These are phyloP conservation scores for Penicillium verhagenii DNA, from an alignment of 495 filamentous ascomycete genomes.

Conservation along the genomic window DNA sequence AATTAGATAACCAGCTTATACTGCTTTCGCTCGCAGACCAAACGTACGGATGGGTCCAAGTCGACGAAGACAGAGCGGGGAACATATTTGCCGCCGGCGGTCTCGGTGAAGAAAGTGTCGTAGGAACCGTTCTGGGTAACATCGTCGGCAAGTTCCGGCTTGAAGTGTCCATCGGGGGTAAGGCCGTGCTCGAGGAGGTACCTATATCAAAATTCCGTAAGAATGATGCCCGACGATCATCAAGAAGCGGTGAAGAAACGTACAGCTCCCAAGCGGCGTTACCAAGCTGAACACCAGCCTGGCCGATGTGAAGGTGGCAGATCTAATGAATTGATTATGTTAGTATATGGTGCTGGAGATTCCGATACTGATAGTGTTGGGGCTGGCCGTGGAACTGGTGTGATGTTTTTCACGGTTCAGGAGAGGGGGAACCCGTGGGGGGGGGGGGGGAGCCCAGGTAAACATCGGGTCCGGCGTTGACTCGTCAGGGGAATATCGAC, in stretches of 20 bases:
- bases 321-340: conserved; percentile 50
- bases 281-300: conserved; percentile 90
- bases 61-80: conserved; percentile 65
- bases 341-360: conserved; percentile 1
- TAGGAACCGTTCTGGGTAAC: conserved; percentile 65
- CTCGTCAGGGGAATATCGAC: conserved; percentile 1
- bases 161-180: conserved; percentile 67
- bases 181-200: conserved; percentile 92
- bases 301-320: conserved; percentile 87
- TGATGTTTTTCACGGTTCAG: conserved; percentile 7
- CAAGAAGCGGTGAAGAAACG: conserved; percentile 50
- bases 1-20: conserved; percentile 2
- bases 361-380: neutral
- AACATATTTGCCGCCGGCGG: conserved; percentile 82
- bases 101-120: conserved; percentile 92
- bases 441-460: conserved; percentile 7
- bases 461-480: conserved; percentile 2
- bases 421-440: conserved; percentile 18
- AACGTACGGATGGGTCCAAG: conserved; percentile 58
- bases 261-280: conserved; percentile 96
- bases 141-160: conserved; percentile 60
- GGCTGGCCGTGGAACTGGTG: neutral
- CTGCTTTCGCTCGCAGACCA: neutral
- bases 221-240: neutral
- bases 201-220: conserved; percentile 38